Evolutionary conservation across 2,329 filamentous ascomycete genomes (phyloP), one percentile per base, ranked within the genome.

Genomic region (Aspergillus fijiensis): DNA sequence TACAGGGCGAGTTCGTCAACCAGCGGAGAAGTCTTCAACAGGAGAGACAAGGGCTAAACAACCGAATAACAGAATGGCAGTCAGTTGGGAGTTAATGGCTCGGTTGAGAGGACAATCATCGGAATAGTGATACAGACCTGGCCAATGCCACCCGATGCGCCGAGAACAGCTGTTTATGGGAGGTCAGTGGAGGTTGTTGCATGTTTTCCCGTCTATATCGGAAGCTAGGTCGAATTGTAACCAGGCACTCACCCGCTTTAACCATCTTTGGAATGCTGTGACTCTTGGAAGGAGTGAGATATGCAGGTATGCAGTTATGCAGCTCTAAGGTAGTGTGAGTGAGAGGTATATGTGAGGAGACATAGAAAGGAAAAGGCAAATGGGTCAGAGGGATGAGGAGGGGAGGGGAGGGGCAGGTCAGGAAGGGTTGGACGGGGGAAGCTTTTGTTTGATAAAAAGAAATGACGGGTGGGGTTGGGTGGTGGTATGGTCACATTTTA

Each of bases 131-230:
- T 49, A 76, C 82, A 72, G 77, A 96, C 93, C 88, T 97, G 94
- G 80, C 94, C 95, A 87, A 99, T 99, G 83, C 95, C 95, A 82
- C 95, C 95, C 79, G 94, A 89, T 77, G 94, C 95, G 81, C 95
- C 95, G 81, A 95, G 92, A 83, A 99, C 94, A 76, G 84, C 84
- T 85, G 68, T 57, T 55, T 9, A 25, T 12, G 33, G 16, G 29
- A 48, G 12, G 49, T 25, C 45, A 60, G 61, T 73, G 35, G 74
- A 70, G 39, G 23, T 19, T 16, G 14, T 25, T 51, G 11, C 7
- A 33, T 33, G 33, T 5, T 25, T 33, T 6, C 49, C 33, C 33
- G 11, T 16, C 5, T 12, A 16, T 48, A 51, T 23, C 11, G 1
- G 49, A 51, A 51, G 16, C 55, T 27, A 33, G 51, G 54, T 31